Base-by-base conservation (phyloP, 805 yeast genomes). In the Lipomyces anomalus region DNA sequence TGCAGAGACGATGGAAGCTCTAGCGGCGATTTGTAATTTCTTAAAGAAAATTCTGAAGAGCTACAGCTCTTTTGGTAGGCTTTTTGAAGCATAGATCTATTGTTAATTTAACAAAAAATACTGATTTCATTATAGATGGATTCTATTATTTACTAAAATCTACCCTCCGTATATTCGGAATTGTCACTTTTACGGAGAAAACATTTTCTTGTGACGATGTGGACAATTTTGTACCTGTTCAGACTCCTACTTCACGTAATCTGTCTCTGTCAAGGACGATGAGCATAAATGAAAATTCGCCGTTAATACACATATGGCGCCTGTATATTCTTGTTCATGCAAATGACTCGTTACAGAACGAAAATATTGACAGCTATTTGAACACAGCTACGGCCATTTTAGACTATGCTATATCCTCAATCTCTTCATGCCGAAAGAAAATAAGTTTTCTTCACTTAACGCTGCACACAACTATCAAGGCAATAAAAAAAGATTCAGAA, bases 21-120 rank as follows among this genome's bases (percentile, higher is more conserved):
- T 49, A 6, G 46, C 41, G 4, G 32, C 13, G 9, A 42, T 42
- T 11, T 49, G 47, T 36, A 48, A 48, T 32, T 48, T 42, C 20
- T 22, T 48, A 37, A 29, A 39, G 18, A n/a, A 13, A 3, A 39
- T 30, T 29, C 28, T 26, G 7, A n/a, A n/a, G n/a, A n/a, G n/a
- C n/a, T n/a, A n/a, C n/a, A n/a, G n/a, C n/a, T n/a, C n/a, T n/a
- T n/a, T n/a, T n/a, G n/a, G n/a, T n/a, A n/a, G n/a, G n/a, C n/a
- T n/a, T n/a, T n/a, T n/a, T n/a, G n/a, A n/a, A n/a, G n/a, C 30
- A 29, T 11, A 22, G 28, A 26, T 30, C 40, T 2, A 6, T 26
- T 22, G 32, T 30, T 32, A 26, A 38, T 3, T 42, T 39, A 7
- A 21, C 45, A 42, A 32, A 18, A 24, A 41, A 33, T 20, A 7